Evolutionary conservation across 306 rosid genomes (phyloP), one percentile per base, ranked within the genome.

Genomic region (Quercus engelmannii): DNA sequence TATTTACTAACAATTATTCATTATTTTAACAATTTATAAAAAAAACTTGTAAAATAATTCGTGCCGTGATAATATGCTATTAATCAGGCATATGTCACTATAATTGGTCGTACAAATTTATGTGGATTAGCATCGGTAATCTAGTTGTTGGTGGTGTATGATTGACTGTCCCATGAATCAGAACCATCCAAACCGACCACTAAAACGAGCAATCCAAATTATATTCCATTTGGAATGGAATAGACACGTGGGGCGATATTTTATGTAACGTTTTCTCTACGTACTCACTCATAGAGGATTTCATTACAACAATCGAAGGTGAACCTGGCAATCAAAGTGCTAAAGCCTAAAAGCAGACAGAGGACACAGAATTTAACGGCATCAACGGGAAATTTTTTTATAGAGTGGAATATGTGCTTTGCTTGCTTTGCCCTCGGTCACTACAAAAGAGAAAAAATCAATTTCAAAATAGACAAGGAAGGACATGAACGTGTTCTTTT

Each of bases 341-440:
- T 21, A 77, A 80, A 62, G 46, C 46, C 46, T 8, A 41, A 59
- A 52, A 41, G 56, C 12, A 58, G 68, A 23, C 20, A 52, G 20
- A 54, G 81, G 51, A 31, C 21, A 10, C 69, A 20, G 65, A 76
- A 85, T 71, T 80, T 74, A 80, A 86, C 69, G 81, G 83, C 78
- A 26, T 49, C 59, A 35, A 77, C 38, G 20, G 72, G 68, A 23
- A 31, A 63, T n/a, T 73, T 35, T 8, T 6, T 41, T 41, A 41
- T 41, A 41, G 46, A 55, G 54, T 74, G 74, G 89, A 89, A 84
- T 83, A 33, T 86, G 84, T 88, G 82, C 92, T 77, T 82, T 78
- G 65, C 89, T 74, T 88, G 82, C 92, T 77, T 82, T 78, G 65
- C 89, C 76, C 78, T 76, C 49, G 61, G 63, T 64, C 35, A n/a